phyloP scores from a whole-genome alignment of 306 rosid genomes.

The Cicer pinnatifidum region DNA sequence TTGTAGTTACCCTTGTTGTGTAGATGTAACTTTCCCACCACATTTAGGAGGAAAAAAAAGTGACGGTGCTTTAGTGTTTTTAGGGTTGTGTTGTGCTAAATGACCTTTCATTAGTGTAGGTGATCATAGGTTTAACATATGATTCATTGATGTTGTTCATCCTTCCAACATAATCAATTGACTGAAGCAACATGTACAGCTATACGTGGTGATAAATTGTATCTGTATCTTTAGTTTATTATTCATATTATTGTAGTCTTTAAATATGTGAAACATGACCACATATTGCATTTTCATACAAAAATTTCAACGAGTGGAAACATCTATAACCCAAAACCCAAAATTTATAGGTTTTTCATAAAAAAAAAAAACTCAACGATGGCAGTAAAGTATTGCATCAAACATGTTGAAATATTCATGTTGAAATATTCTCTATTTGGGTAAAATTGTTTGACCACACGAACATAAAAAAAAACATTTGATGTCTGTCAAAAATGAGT shows the following conservation, averaged over 20 bases:
- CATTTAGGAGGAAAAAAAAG: conserved; percentile 47
- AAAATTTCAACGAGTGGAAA: no score
- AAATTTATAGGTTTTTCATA: no score
- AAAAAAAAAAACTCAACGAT: no score
- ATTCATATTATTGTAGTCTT: conserved; percentile 49
- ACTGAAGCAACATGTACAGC: conserved; percentile 69
- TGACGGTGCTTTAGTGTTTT: conserved; percentile 43
- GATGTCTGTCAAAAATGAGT: no score
- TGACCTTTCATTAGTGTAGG: conserved; percentile 57
- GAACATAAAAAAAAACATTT: no score
- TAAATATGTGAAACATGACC: conserved; percentile 39
- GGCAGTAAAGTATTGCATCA: no score
- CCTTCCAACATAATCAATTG: conserved; percentile 47
- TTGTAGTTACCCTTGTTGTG: conserved; percentile 45
- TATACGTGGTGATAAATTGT: conserved; percentile 64
- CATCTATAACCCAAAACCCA: no score
- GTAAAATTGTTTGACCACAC: no score
- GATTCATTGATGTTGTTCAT: conserved; percentile 56
- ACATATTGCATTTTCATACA: no score
- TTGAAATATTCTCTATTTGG: no score
- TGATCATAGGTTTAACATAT: conserved; percentile 58
- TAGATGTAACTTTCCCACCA: conserved; percentile 67
- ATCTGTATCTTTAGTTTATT: conserved; percentile 47
- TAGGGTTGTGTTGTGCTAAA: conserved; percentile 49
- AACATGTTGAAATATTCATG: no score